Conservation (phyloP, 2,329 filamentous ascomycete species). For the Exophiala alcalophila region DNA sequence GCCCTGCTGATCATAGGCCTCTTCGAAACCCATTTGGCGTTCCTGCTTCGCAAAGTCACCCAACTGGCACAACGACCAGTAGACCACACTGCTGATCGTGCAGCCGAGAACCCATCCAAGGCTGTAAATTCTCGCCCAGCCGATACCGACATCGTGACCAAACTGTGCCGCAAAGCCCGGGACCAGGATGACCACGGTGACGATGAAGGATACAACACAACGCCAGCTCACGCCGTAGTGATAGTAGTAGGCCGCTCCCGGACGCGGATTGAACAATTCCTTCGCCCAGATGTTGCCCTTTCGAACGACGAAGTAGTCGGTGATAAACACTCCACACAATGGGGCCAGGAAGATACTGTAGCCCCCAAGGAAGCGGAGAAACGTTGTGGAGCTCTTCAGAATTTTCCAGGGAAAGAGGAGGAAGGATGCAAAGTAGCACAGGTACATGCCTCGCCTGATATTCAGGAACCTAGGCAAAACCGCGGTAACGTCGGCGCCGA, state of each 20-base stretch:
- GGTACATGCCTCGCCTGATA: conserved; percentile 44
- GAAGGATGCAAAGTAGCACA: conserved; percentile 40
- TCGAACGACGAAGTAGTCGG: conserved; percentile 29
- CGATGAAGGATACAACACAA: conserved; percentile 55
- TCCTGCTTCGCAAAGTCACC: conserved; percentile 14
- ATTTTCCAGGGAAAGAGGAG: conserved; percentile 48
- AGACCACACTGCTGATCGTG: conserved; percentile 20
- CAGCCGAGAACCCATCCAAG: conserved; percentile 18
- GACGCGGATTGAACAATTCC: conserved; percentile 24
- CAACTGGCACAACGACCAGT: conserved; percentile 12
- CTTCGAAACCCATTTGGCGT: conserved; percentile 15
- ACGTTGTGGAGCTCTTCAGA: conserved; percentile 40
- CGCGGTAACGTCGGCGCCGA: conserved; percentile 50
- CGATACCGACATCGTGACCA: conserved; percentile 5
- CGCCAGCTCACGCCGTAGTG: conserved; percentile 50
- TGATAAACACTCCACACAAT: conserved; percentile 27
- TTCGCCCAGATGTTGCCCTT: conserved; percentile 17
- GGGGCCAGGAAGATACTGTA: conserved; percentile 33
- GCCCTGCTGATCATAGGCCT: too few species aligned
- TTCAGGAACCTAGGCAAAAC: conserved; percentile 54
- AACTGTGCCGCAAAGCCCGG: conserved; percentile 19
- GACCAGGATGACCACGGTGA: conserved; percentile 30
- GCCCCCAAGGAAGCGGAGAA: conserved; percentile 39
- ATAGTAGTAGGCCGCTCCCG: conserved; percentile 20
- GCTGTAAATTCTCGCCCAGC: conserved; percentile 16